These are phyloP conservation scores for Apiospora rasikravindrae DNA, from an alignment of 2,329 filamentous ascomycete genomes.

Conservation along the genomic window DNA sequence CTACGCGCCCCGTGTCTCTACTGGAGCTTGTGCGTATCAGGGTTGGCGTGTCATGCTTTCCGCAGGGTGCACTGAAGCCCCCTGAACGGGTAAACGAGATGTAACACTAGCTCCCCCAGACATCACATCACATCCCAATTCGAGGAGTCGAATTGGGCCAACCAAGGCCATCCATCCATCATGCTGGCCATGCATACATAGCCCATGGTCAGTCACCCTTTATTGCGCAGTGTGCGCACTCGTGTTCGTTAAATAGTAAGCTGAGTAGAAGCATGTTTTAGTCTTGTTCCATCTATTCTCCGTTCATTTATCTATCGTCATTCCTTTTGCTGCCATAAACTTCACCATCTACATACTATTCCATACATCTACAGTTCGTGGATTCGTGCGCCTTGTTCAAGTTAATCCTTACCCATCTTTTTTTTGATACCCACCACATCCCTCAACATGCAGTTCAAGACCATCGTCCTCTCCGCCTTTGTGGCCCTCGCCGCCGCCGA, in stretches of 20 bases:
- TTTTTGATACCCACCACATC: neutral
- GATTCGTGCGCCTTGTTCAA: neutral
- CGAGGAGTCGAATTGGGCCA: neutral
- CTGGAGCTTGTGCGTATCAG: neutral
- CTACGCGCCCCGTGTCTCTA: neutral
- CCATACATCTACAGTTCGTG: neutral
- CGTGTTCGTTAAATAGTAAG: conserved; percentile 11
- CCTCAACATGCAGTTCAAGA: conserved; percentile 39
- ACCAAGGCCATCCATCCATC: neutral
- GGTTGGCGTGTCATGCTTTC: neutral
- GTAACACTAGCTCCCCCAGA: neutral
- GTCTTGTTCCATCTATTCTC: conserved; percentile 9
- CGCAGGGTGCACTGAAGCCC: neutral
- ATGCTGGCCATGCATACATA: neutral
- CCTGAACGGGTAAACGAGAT: conserved; percentile 13
- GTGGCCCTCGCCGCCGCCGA: conserved; percentile 32
- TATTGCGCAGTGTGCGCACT: neutral
- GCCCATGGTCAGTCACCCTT: neutral
- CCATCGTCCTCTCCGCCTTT: conserved; percentile 33
- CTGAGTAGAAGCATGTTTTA: neutral
- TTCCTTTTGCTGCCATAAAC: neutral
- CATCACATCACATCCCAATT: conserved; percentile 10
- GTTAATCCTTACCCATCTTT: neutral
- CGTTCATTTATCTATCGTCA: neutral
- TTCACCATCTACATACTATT: neutral